These are phyloP conservation scores for Mucor circinelloides DNA, from an alignment of 371 early-diverging fungal genomes.

Conservation along the genomic window DNA sequence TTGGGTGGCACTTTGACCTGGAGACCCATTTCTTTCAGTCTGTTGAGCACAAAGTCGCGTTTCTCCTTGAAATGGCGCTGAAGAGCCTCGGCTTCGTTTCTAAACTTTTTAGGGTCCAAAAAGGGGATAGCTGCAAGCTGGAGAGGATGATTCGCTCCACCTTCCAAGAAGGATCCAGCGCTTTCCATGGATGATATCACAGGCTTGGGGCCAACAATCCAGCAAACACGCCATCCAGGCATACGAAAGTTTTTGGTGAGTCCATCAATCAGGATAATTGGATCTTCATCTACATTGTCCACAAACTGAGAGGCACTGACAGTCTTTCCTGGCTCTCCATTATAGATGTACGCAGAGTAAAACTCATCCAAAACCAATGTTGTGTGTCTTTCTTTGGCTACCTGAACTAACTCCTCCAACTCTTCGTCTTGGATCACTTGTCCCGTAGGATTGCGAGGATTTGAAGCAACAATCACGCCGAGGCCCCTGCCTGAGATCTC, in stretches of 20 bases:
- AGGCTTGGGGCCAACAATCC: slow-evolving; percentile 55
- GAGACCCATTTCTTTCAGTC: slow-evolving; percentile 40
- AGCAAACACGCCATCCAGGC: slow-evolving; percentile 60
- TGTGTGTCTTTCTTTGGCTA: slow-evolving; percentile 44
- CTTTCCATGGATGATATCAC: slow-evolving; percentile 52
- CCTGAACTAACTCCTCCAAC: slow-evolving; percentile 35
- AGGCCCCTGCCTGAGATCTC: slow-evolving; percentile 51
- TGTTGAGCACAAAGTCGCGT: slow-evolving; percentile 45
- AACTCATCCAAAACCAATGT: slow-evolving; percentile 56
- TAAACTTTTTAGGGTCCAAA: slow-evolving; percentile 40
- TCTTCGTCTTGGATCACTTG: slow-evolving; percentile 50
- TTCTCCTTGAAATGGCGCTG: slow-evolving; percentile 50
- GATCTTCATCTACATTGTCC: slow-evolving; percentile 51
- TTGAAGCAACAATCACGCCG: slow-evolving; percentile 50
- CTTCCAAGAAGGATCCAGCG: slow-evolving; percentile 55
- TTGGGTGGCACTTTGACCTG: slow-evolving; percentile 41
- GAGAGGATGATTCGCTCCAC: slow-evolving; percentile 56
- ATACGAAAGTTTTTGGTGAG: slow-evolving; percentile 52
- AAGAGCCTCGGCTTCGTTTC: slow-evolving; percentile 44
- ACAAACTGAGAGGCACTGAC: slow-evolving; percentile 44
- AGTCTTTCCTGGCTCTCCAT: slow-evolving; percentile 39
- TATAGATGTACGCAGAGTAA: slow-evolving; percentile 56
- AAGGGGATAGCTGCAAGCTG: slow-evolving; percentile 52
- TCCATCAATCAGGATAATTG: slow-evolving; percentile 50
- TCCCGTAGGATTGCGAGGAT: slow-evolving; percentile 61